Evolutionary conservation across 257 asterid species (phyloP), one percentile per base, ranked within the genome.

Genomic region (Scutellaria minor): DNA sequence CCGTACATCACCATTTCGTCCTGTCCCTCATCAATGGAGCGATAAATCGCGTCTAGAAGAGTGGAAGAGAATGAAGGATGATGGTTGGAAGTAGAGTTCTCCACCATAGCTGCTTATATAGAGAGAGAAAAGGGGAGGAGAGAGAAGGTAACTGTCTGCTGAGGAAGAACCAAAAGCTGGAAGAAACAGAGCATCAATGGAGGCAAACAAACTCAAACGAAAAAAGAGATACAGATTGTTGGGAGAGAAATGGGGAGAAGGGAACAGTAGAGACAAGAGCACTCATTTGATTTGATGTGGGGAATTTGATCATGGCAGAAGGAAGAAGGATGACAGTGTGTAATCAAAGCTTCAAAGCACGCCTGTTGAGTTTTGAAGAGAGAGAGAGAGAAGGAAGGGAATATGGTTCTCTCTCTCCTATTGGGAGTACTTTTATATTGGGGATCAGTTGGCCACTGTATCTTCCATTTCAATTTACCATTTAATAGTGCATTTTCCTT

Each of bases 11-110:
- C 77, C 11, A 80, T 35, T 14, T 70, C 75, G 6, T 80, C 82
- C 13, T 78, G 84, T 3, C 81, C 92, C 59, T 71, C 81, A 63
- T 89, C 97, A 20, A 91, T 87, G 14, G 97, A 91, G 2, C 95
- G 89, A 41, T 91, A 91, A 71, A 91, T 86, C 6, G 91, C 82
- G 74, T 91, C 97, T 8, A 91, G 95, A 1, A 91, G 85, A 0
- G 93, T 78, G 0, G 98, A 92, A 14, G 96, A 92, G 66, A 89
- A 92, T 2, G 98, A 92, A 0, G 96, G 93, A 15, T 78, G 75
- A 40, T 76, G 70, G 7, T 71, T 64, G 63, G 69, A 78, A 63
- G 55, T 65, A 72, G 74, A 76, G 66, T 72, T 77, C 44, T 79
- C 86, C 84, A 84, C 84, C 68, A 60, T 78, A 41, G 61, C 65